Base-by-base conservation (phyloP, 495 filamentous ascomycete genomes). In the Penicillium cinerascens region DNA sequence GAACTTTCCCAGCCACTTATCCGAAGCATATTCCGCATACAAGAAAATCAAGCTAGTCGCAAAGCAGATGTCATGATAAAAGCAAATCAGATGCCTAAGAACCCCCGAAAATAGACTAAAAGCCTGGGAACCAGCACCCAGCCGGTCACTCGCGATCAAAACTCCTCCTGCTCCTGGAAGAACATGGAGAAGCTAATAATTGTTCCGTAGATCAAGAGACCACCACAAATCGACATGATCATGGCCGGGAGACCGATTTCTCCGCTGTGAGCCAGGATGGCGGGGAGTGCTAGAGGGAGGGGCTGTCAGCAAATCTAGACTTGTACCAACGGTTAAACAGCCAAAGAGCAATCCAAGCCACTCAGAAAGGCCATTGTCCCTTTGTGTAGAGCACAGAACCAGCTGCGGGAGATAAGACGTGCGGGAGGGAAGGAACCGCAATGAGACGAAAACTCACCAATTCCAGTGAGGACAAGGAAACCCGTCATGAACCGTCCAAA, bases 171-270 rank as follows among this genome's bases (percentile, higher is more conserved):
- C 67, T 97, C 91, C 68, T 91, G 85, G 80, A 99, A 99, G 75
- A 97, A 97, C 89, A 95, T 89, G 36, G 83, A 86, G 73, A 99
- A 99, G 68, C 85, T 91, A 67, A 97, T 93, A 65, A 99, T 96
- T 13, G 93, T 99, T 29, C 90, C 91, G 69, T 99, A 99, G 59
- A 97, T 97, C 68, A 99, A 69, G 37, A 96, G 70, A 39, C 93
- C 93, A 18, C 93, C 93, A 44, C 93, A 70, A 58, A 97, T 88
- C 25, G 86, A 92, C 93, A 99, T 97, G 67, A 88, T 73, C 89
- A 96, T 96, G 26, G 93, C 93, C n/a, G 88, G 80, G 37, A 86
- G 65, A 46, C 80, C 60, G 58, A 99, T 97, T 38, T 89, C 74
- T 41, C 79, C 82, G 54, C 87, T 88, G 71, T 96, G 93, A 15